Percentiles rank a stretch among this genome's conserved stretches.
These are phyloP conservation scores for Uromyces viciae-fabae DNA, from an alignment of 1,284 basidiomycete genomes.

Conservation along the genomic window DNA sequence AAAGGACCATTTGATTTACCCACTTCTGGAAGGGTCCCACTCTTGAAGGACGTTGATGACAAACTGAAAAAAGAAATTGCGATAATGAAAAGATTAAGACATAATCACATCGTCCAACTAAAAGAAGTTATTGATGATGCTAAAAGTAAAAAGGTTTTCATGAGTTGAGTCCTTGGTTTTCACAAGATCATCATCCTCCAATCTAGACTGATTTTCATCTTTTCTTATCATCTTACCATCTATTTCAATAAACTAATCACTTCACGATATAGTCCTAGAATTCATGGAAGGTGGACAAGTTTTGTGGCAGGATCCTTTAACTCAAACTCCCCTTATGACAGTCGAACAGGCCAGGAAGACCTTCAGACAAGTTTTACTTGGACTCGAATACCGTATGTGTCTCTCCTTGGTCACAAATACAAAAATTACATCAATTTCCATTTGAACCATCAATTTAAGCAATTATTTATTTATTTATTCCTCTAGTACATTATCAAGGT, in stretches of 20 bases:
- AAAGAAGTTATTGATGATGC: slow-evolving; percentile 95
- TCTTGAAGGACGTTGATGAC: slow-evolving; percentile 60
- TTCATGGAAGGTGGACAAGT: slow-evolving; percentile 92
- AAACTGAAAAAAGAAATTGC: slow-evolving; percentile 88
- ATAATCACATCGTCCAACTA: slow-evolving; percentile 85
- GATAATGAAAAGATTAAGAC: slow-evolving; percentile 92
- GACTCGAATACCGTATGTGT: slow-evolving; percentile 81
- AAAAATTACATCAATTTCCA: slow-evolving; percentile 22
- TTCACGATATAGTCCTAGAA: slow-evolving; percentile 70
- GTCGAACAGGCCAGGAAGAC: slow-evolving; percentile 79
- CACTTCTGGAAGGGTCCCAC: background rate
- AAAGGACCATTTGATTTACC: background rate
- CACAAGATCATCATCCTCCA: no score
- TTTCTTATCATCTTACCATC: background rate
- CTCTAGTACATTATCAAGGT: slow-evolving; percentile 84
- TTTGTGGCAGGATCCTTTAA: slow-evolving; percentile 63
- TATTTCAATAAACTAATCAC: background rate
- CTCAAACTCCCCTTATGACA: slow-evolving; percentile 65
- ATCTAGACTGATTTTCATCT: slow-evolving; percentile 48
- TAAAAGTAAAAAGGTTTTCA: slow-evolving; percentile 81
- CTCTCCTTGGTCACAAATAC: background rate
- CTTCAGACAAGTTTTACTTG: slow-evolving; percentile 84
- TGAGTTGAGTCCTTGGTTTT: slow-evolving; percentile 62
- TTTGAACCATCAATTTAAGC: background rate
- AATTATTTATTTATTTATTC: background rate